Evolutionary conservation across 805 yeast genomes (phyloP).

Genomic region (Lipomyces sp.): DNA sequence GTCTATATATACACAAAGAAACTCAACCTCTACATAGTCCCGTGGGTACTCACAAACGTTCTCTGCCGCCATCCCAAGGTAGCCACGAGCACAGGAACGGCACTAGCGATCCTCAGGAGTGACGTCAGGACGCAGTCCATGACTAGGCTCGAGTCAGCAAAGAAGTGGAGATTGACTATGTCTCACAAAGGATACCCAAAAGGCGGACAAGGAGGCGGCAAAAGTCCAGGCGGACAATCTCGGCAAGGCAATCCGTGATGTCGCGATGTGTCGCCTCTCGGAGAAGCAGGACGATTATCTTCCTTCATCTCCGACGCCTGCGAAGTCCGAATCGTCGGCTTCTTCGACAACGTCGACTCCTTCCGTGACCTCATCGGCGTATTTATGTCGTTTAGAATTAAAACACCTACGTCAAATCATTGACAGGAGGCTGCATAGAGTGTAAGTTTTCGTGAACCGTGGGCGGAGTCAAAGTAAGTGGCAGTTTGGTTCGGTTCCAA

Average conservation of each 20-base stretch:
- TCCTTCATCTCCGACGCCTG: background rate
- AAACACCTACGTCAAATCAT: background rate
- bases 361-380: background rate
- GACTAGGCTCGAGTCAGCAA: too few species aligned
- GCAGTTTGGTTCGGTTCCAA: background rate
- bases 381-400: too few species aligned
- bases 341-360: background rate
- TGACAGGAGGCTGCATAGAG: background rate
- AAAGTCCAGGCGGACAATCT: slow-evolving; percentile 3
- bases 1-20: too few species aligned
- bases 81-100: too few species aligned
- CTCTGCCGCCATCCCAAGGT: too few species aligned
- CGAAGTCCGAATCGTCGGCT: background rate
- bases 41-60: too few species aligned
- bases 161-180: too few species aligned
- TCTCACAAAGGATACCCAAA: background rate
- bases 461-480: background rate
- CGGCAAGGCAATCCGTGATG: background rate
- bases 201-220: background rate
- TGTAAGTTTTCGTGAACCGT: background rate
- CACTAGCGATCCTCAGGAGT: too few species aligned
- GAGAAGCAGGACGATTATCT: slow-evolving; percentile 2
- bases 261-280: background rate
- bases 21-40: too few species aligned
- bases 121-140: too few species aligned